Evolutionary conservation across 768 basidiomycete species (phyloP).

Genomic region (Mycena kentingensis): DNA sequence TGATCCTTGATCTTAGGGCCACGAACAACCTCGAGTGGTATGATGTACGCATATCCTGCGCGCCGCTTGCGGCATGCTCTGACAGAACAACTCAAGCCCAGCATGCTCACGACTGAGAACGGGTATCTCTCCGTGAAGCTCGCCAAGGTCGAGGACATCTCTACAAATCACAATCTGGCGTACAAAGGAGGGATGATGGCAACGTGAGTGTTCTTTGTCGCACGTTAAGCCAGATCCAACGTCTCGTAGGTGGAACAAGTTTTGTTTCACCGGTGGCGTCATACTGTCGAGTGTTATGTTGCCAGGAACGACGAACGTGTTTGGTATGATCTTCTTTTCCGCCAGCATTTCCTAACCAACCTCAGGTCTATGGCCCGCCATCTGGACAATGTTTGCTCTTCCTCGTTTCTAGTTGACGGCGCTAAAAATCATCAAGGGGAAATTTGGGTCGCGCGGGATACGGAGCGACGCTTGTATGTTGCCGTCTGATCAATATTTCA

Average conservation of each 20-base stretch:
- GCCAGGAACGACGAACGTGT: constrained; percentile 66
- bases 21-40: constrained; percentile 83
- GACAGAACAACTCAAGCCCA: too few species aligned
- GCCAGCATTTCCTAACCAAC: too few species aligned
- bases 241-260: constrained; percentile 65
- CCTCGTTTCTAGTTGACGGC: neutral
- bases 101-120: constrained; percentile 67
- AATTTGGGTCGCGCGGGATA: constrained; percentile 78
- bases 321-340: too few species aligned
- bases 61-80: neutral
- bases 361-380: constrained; percentile 80
- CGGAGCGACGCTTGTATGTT: too few species aligned
- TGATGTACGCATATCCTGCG: too few species aligned
- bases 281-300: constrained; percentile 65
- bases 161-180: constrained; percentile 38
- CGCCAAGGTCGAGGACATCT: constrained; percentile 66
- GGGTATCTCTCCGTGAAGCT: constrained; percentile 67
- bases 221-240: too few species aligned
- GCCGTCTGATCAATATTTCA: too few species aligned
- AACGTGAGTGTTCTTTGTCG: too few species aligned
- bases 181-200: constrained; percentile 50
- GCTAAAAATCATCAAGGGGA: constrained; percentile 37
- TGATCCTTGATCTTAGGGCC: too few species aligned
- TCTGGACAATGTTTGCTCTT: constrained; percentile 59
- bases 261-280: constrained; percentile 86